Evolutionary conservation across 768 basidiomycete genomes (phyloP).

Genomic region (Kockovaella imperatae): DNA sequence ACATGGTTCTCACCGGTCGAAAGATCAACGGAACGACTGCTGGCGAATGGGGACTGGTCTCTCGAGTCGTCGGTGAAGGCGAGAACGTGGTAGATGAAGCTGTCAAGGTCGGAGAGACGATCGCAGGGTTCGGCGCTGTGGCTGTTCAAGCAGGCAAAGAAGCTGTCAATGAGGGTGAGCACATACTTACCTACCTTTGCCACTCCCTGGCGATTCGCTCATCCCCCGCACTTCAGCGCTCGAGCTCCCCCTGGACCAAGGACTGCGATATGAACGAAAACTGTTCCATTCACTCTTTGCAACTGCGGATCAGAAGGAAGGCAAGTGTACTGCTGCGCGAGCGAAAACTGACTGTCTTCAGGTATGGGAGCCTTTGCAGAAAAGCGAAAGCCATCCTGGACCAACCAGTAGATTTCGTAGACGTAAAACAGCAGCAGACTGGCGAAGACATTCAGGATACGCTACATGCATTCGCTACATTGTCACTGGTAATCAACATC

Average conservation of each 20-base stretch:
- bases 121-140: slow-evolving; percentile 73
- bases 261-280: slow-evolving; percentile 75
- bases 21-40: slow-evolving; percentile 74
- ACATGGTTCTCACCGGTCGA: slow-evolving; percentile 81
- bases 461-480: background rate
- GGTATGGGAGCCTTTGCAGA: slow-evolving; percentile 93
- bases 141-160: slow-evolving; percentile 84
- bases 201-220: background rate
- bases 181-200: no score
- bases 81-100: slow-evolving; percentile 81
- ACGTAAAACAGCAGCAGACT: background rate
- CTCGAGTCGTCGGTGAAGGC: slow-evolving; percentile 66
- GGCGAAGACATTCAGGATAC: background rate
- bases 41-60: slow-evolving; percentile 77
- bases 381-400: slow-evolving; percentile 81
- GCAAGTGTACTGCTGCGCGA: slow-evolving; percentile 48
- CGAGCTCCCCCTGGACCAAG: slow-evolving; percentile 72
- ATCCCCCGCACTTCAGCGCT: slow-evolving; percentile 52
- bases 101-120: slow-evolving; percentile 64
- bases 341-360: slow-evolving; percentile 37
- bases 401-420: slow-evolving; percentile 49
- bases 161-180: slow-evolving; percentile 75
- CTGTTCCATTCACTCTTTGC: slow-evolving; percentile 88
- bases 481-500: background rate
- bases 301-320: slow-evolving; percentile 91